Percentiles rank a stretch among this genome's conserved stretches.
Evolutionary conservation across 352 stramenopile species (phyloP).

Genomic region (Phytopythium montanum): DNA sequence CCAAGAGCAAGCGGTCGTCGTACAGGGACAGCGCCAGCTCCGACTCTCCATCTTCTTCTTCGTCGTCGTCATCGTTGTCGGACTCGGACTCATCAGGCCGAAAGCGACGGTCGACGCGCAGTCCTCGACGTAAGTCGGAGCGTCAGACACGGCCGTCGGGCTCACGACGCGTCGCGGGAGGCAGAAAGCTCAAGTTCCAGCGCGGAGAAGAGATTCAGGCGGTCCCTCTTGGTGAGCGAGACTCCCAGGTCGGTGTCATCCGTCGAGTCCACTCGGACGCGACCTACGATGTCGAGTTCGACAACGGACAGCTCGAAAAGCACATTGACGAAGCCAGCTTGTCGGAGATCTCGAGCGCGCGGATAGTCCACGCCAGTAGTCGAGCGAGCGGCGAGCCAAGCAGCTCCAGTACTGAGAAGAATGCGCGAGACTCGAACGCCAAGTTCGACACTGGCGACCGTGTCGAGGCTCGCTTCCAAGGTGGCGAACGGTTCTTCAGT

Average conservation of each 20-base stretch:
- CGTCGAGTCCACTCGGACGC: constrained; percentile 40
- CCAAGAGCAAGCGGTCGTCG: constrained; percentile 28
- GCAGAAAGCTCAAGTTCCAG: constrained; percentile 33
- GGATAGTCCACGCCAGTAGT: constrained; percentile 26
- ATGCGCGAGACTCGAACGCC: constrained; percentile 16
- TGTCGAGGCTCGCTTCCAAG: constrained; percentile 45
- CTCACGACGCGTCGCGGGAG: constrained; percentile 18
- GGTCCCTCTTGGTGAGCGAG: constrained; percentile 37
- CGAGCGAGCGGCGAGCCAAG: constrained; percentile 11
- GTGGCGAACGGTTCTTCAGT: constrained; percentile 31
- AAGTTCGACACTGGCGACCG: constrained; percentile 36
- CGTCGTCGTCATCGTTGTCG: constrained; percentile 22
- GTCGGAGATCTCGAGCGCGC: constrained; percentile 31
- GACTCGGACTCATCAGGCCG: constrained; percentile 17
- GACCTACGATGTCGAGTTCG: constrained; percentile 71
- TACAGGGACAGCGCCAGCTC: constrained; percentile 37
- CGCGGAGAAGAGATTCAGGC: constrained; percentile 62
- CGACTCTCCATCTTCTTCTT: constrained; percentile 15
- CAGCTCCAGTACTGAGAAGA: constrained; percentile 7
- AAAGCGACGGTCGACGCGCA: constrained; percentile 22
- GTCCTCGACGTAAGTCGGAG: constrained; percentile 25
- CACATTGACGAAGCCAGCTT: constrained; percentile 48
- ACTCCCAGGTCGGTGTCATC: constrained; percentile 52
- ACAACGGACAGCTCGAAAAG: constrained; percentile 50
- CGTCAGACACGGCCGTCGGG: constrained; percentile 20